These are phyloP conservation scores for Pseudopithomyces maydicus DNA, from an alignment of 2,329 filamentous ascomycete genomes.

Conservation along the genomic window DNA sequence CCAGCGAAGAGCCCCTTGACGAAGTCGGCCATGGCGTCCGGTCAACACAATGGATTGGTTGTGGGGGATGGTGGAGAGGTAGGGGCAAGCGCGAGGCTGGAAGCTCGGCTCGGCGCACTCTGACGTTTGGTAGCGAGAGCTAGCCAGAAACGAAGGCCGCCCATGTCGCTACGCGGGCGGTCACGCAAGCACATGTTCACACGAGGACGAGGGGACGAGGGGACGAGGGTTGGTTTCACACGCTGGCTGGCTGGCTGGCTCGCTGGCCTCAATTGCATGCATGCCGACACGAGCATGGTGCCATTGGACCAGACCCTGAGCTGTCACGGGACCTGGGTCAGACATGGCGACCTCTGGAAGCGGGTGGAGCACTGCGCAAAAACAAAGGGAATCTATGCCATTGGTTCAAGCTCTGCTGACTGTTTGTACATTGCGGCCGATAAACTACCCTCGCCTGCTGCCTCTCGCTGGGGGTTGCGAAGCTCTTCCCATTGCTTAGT, in stretches of 20 bases:
- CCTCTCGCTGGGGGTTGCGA: conserved; percentile 6
- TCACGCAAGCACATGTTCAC: no score
- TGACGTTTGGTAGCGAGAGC: conserved; percentile 26
- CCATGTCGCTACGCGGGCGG: no score
- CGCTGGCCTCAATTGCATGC: no score
- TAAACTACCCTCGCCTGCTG: conserved; percentile 20
- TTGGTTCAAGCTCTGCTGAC: conserved; percentile 28
- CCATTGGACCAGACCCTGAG: no score
- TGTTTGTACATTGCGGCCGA: conserved; percentile 40
- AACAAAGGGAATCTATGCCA: conserved; percentile 1
- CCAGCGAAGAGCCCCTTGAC: conserved; percentile 73
- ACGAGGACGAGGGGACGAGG: no score
- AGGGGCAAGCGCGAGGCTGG: conserved; percentile 7
- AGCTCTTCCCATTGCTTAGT: conserved; percentile 25
- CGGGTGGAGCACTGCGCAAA: not conserved
- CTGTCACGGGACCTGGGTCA: not conserved
- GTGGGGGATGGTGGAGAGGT: conserved; percentile 10
- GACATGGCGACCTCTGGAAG: not conserved
- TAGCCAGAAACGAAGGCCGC: not conserved
- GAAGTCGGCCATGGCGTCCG: conserved; percentile 54
- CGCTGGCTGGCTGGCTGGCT: no score
- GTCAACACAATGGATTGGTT: conserved; percentile 23
- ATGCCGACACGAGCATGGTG: no score
- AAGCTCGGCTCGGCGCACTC: conserved; percentile 23
- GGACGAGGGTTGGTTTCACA: no score